Percentiles rank a stretch among this genome's conserved stretches.
These are phyloP conservation scores for Trifolium pratense DNA, from an alignment of 306 rosid species.

Conservation along the genomic window DNA sequence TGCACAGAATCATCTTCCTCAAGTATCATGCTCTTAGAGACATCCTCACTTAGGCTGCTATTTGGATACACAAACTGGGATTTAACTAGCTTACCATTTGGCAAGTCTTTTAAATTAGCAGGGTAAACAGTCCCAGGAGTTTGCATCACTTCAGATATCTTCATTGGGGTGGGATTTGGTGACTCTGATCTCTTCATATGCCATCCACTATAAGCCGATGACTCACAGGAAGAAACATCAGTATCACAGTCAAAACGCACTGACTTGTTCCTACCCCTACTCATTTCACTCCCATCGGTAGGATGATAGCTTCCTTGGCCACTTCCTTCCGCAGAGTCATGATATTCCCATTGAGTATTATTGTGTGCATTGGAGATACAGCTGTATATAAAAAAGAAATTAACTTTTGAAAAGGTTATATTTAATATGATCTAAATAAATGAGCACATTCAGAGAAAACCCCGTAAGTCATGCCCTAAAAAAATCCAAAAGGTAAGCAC, in stretches of 20 bases:
- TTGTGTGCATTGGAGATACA: constrained; percentile 44
- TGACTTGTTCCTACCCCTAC: constrained; percentile 55
- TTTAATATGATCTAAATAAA: constrained; percentile 2
- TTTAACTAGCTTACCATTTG: constrained; percentile 58
- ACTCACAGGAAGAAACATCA: constrained; percentile 51
- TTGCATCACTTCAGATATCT: constrained; percentile 77
- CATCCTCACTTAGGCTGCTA: constrained; percentile 49
- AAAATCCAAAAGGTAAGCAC: neutral
- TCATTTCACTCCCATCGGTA: constrained; percentile 38
- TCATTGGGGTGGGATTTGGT: constrained; percentile 70
- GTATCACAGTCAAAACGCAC: constrained; percentile 69
- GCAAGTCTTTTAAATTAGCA: constrained; percentile 45
- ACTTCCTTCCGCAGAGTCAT: constrained; percentile 37
- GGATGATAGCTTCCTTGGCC: constrained; percentile 17
- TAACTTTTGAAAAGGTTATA: constrained; percentile 3
- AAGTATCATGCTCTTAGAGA: constrained; percentile 46
- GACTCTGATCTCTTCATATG: constrained; percentile 46
- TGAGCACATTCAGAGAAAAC: constrained; percentile 15
- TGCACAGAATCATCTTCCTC: constrained; percentile 54
- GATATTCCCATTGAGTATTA: constrained; percentile 26
- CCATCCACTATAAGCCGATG: constrained; percentile 49
- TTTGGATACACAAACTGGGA: constrained; percentile 63
- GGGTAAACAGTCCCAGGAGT: constrained; percentile 85
- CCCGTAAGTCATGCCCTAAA: neutral
- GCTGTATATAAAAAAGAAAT: constrained; percentile 40